Base-by-base conservation (phyloP, 805 yeast species). In the Groenewaldozyma tartarivorans region DNA sequence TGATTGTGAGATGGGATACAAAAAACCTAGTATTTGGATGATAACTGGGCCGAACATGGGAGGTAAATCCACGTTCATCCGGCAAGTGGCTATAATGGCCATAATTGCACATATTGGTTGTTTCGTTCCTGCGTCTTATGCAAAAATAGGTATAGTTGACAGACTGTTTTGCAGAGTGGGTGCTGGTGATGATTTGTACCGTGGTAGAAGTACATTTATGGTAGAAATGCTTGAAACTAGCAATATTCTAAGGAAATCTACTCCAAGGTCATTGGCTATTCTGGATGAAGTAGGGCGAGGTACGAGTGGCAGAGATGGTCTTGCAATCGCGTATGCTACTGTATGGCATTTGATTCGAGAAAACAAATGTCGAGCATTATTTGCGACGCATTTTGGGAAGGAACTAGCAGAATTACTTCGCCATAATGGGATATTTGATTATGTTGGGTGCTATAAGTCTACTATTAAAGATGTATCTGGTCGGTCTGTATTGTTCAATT, bases 1-100 rank as follows among this genome's bases (percentile, higher is more conserved):
- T 43, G 64, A 67, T 41, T 71, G 76, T 36, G 20, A 17, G 47
- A 59, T 33, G 18, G 48, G 46, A 6, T 6, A 40, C 11, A 36
- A 26, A 0, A 46, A 59, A 0, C 49, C 55, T 4, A 48, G 60
- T 4, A 53, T 72, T 2, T 71, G 83, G 66, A 67, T 85, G 15
- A 74, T 85, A n/a, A 81, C 94, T 0, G 95, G 95, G 0, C 95
- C 95, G 0, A 85, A 85, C 54, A 81, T 82, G 87, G 94, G 94
- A 3, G 94, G 94, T 2, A 84, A 84, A 56, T 78, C 87, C 1
- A 78, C 87, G 0, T 79, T 77, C 51, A 79, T 81, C 6, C 71
- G 84, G 33, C 87, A 81, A 44, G 67, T 78, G 16, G 94, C 92
- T 0, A 56, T 83, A 4, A 63, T 74, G 9, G 75, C 75, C 2